Percentiles rank a stretch among this genome's conserved stretches.
Conservation (phyloP, 805 yeast species). For the Candida methanosorbosa region DNA sequence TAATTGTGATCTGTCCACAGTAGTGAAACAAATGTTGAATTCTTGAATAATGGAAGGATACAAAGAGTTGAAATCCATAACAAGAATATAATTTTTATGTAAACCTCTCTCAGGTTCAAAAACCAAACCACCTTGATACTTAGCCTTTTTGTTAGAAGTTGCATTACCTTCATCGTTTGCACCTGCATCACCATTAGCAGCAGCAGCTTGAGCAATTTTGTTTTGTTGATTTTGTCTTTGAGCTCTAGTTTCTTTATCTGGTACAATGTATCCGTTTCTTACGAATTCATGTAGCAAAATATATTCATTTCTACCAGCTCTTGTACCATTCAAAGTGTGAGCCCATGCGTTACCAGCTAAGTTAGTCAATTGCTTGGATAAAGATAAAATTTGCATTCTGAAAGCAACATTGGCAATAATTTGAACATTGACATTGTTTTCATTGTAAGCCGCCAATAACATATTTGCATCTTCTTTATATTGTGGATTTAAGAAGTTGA, state of each 20-base stretch:
- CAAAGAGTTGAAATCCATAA: constrained; percentile 96
- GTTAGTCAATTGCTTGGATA: constrained; percentile 85
- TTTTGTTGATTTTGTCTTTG: constrained; percentile 24
- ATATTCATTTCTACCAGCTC: constrained; percentile 93
- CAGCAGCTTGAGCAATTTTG: constrained; percentile 6
- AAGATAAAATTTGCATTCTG: constrained; percentile 73
- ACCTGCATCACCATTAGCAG: constrained; percentile 18
- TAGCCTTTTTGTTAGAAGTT: constrained; percentile 45
- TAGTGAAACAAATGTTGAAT: constrained; percentile 93
- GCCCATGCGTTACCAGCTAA: constrained; percentile 98
- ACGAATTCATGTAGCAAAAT: constrained; percentile 88
- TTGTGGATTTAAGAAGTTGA: constrained; percentile 60
- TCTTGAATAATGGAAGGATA: constrained; percentile 98
- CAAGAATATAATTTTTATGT: constrained; percentile 80
- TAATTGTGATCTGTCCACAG: constrained; percentile 60
- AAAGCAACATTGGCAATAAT: constrained; percentile 75
- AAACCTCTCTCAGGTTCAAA: constrained; percentile 95
- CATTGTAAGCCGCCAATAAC: constrained; percentile 61
- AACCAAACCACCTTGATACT: constrained; percentile 88
- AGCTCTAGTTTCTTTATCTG: constrained; percentile 60
- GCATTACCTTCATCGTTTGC: constrained; percentile 36
- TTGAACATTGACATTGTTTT: constrained; percentile 55
- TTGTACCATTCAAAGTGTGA: constrained; percentile 85
- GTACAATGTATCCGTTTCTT: constrained; percentile 71
- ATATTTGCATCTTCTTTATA: constrained; percentile 60